These are phyloP conservation scores for Cyathus striatus DNA, from an alignment of 768 basidiomycete genomes.

Conservation along the genomic window DNA sequence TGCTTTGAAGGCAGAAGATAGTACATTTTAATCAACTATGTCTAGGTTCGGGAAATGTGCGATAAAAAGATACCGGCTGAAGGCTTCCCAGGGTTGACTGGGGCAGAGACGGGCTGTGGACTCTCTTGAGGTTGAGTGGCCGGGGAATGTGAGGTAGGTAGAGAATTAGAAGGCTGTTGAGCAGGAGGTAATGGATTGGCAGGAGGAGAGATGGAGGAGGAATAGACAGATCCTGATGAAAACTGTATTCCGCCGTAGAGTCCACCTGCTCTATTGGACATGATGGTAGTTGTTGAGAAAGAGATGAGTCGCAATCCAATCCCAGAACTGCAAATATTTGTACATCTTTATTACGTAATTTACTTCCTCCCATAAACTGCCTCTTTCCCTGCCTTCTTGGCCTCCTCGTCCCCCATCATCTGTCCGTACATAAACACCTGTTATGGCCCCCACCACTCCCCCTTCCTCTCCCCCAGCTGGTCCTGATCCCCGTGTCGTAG, in stretches of 20 bases:
- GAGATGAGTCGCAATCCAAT: neutral
- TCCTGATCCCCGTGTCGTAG: slow-evolving; percentile 5
- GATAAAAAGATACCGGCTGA: slow-evolving; percentile 57
- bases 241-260: slow-evolving; percentile 87
- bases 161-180: slow-evolving; percentile 13
- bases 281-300: slow-evolving; percentile 23
- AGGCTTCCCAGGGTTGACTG: slow-evolving; percentile 34
- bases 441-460: slow-evolving; percentile 26
- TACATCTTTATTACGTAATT: slow-evolving; percentile 4
- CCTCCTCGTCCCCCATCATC: slow-evolving; percentile 25
- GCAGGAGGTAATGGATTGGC: slow-evolving; percentile 9
- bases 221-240: slow-evolving; percentile 60
- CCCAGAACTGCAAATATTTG: neutral
- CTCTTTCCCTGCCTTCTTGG: slow-evolving; percentile 27
- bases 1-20: slow-evolving; percentile 45
- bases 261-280: slow-evolving; percentile 78
- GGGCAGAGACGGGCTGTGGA: slow-evolving; percentile 17
- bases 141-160: slow-evolving; percentile 16
- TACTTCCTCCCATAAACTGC: slow-evolving; percentile 3
- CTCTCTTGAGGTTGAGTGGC: slow-evolving; percentile 19
- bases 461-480: slow-evolving; percentile 5
- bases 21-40: slow-evolving; percentile 53
- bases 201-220: slow-evolving; percentile 25
- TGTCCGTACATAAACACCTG: slow-evolving; percentile 30
- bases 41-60: slow-evolving; percentile 41